Evolutionary conservation across 345 rosid genomes (phyloP), one percentile per base, ranked within the genome.

Genomic region (Acer yangbiense): DNA sequence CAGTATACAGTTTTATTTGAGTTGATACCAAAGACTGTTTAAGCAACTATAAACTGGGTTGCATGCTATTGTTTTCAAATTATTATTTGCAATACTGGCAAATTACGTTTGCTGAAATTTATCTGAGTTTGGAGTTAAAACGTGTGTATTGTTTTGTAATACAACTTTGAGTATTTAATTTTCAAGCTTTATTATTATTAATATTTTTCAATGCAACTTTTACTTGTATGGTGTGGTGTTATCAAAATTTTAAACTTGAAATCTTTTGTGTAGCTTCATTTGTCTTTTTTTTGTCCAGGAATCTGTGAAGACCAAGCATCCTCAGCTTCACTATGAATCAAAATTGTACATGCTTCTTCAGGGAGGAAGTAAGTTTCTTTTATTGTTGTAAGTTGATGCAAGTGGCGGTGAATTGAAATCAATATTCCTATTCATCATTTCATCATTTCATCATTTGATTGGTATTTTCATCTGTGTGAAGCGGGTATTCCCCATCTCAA

Each of bases 401-500:
- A 18, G 52, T 48, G 17, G 46, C 11, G 32, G 72, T 55, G 63
- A 12, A 48, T 29, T 75, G 76, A 35, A 65, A 16, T 39, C 9
- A 5, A 17, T 61, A 3, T 18, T 52, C 9, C 0, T 23, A 50
- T 65, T 43, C 27, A 52, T 71, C 9, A 25, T 29, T 65, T 43
- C 27, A 52, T 71, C 9, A 25, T 29, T 29, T 41, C 16, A 50
- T 23, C 76, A 72, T 52, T 68, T 21, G 9, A 72, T n/a, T 52
- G 75, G 25, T 73, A 32, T 52, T 65, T 77, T 81, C 65, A 16
- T 73, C 29, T 55, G 11, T 66, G 7, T 78, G 80, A 77, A 91
- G 98, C 92, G 75, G 98, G 97, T 77, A 81, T 94, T 86, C 98
- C 98, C 14, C 94, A 91, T 85, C 90, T 94, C 32, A 92, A 90